Base-by-base conservation (phyloP, 441 rosid genomes). In the Bocquillonia castaneifolia region DNA sequence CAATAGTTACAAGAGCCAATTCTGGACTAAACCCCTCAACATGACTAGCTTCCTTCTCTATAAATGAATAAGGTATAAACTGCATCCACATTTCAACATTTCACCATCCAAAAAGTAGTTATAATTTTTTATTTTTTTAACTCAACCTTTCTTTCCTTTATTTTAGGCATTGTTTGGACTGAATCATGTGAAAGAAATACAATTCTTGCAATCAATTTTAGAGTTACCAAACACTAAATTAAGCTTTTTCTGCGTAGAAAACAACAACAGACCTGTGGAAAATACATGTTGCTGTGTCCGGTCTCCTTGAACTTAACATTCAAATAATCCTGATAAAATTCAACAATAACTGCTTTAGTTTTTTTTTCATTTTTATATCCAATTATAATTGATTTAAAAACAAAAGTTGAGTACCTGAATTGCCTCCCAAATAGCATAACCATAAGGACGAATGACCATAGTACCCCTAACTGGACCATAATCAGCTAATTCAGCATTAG, bases 381-480 rank as follows among this genome's bases (percentile, higher is more conserved):
- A n/a, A n/a, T n/a, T n/a, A n/a, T n/a, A n/a, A n/a, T n/a, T n/a
- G n/a, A n/a, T n/a, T n/a, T n/a, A n/a, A n/a, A n/a, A n/a, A n/a
- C n/a, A n/a, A n/a, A n/a, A n/a, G n/a, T n/a, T 42, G 5, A 71
- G 57, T 20, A 88, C 98, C 96, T 93, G 98, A 71, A 93, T 93
- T 23, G 94, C 96, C 83, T 93, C 97, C 97, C 97, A 91, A 51
- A 93, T 89, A 53, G 98, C 93, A 44, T 89, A 93, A 37, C 94
- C 97, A 44, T 93, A 93, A 0, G 98, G 97, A 10, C 96, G 88
- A 76, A 93, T 93, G 31, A 91, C 96, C 98, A 93, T 91, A 17
- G 97, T 91, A 9, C 98, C 98, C 47, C 97, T 92, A 70, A 93
- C 98, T 0, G 96, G 98, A 52, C 98, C 96, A 45, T 93, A 89